A percentile compares a stretch with the other conserved stretches of the same genome.
phyloP scores from a whole-genome alignment of 2,329 filamentous ascomycete species.

The Fusarium lyarnte region DNA sequence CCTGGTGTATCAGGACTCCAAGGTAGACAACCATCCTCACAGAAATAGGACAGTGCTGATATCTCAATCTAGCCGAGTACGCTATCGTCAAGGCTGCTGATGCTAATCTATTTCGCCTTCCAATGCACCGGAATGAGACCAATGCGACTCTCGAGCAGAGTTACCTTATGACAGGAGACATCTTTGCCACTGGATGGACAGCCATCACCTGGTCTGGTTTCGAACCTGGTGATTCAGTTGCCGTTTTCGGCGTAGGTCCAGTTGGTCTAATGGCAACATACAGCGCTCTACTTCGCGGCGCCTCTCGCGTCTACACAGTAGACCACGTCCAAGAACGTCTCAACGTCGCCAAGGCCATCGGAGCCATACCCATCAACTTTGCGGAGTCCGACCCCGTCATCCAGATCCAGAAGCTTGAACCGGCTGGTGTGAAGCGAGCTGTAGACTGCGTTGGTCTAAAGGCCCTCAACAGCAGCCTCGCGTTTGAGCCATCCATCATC shows the following conservation, averaged over 20 bases:
- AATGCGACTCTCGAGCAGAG: background rate
- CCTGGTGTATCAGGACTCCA: too few species aligned
- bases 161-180: background rate
- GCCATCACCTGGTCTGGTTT: background rate
- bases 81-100: too few species aligned
- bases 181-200: background rate
- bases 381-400: background rate
- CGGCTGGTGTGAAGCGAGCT: background rate
- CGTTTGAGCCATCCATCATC: background rate
- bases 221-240: background rate
- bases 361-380: background rate
- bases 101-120: too few species aligned
- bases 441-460: background rate
- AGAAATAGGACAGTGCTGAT: too few species aligned
- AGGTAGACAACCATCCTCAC: too few species aligned
- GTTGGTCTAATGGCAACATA: background rate
- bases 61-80: too few species aligned
- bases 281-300: background rate
- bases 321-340: background rate
- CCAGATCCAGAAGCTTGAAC: background rate
- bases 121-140: background rate
- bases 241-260: background rate
- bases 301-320: background rate
- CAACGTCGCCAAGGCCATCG: background rate
- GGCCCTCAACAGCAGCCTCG: background rate